Base-by-base conservation (phyloP, 1,284 basidiomycete genomes). In the Phellinidium pouzarii region DNA sequence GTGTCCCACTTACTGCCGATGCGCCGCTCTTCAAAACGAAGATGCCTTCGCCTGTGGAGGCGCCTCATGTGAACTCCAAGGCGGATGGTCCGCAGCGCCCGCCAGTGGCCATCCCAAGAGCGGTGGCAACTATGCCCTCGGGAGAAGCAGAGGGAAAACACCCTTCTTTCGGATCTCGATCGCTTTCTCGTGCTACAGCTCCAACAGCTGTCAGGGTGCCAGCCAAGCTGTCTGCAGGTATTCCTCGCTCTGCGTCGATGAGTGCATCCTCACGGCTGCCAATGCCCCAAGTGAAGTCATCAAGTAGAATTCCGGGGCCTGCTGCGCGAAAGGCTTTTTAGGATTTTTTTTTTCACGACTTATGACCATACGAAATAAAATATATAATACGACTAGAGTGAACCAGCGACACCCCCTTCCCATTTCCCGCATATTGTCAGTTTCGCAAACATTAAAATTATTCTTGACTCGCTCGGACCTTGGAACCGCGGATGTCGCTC, bases 11-110 rank as follows among this genome's bases (percentile, higher is more conserved):
- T 4, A 51, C 48, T 5, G 43, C 43, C 1, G 49, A 46, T 19
- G 54, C 54, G 8, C 48, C 48, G 6, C 34, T 55, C 5, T 48
- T 47, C 31, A 46, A 51, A 36, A 12, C 50, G 23, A 51, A 36
- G 12, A 23, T 36, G 14, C 9, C 26, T 3, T 20, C 37, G 25
- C 44, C n/a, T 26, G 48, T 14, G 34, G n/a, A 20, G 37, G 14
- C 12, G 19, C 37, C 19, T n/a, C 19, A 22, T 17, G 7, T 34
- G 20, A 26, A 20, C 34, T 22, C 14, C 3, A 52, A 31, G 23
- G 23, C 50, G 4, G 44, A n/a, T n/a, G n/a, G 50, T 45, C 44
- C 34, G 19, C 50, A 46, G 6, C 50, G 50, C 8, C 50, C 50
- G 7, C 38, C 38, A 3, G 38, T 12, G 31, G 3, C n/a, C n/a